A percentile compares a stretch with the other conserved stretches of the same genome.
Conservation (phyloP, 2,329 filamentous ascomycete species). For the Myriosclerotinia scirpicola region DNA sequence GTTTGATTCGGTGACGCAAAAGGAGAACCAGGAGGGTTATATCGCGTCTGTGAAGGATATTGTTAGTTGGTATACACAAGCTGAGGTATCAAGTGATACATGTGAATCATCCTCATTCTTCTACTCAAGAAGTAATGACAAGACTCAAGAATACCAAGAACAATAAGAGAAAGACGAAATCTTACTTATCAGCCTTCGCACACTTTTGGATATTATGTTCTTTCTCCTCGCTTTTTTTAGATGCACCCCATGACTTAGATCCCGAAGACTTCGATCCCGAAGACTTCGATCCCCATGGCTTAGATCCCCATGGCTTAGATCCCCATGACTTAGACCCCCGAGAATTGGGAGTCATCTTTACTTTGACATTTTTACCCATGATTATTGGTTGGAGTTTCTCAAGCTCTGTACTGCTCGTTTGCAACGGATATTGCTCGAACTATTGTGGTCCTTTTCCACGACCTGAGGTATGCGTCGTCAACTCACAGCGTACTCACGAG, state of each 20-base stretch:
- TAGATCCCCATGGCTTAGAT: too few relatives aligned
- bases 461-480: too few relatives aligned
- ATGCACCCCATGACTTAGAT: too few relatives aligned
- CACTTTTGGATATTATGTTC: neutral
- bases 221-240: too few relatives aligned
- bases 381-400: neutral
- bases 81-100: neutral
- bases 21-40: slow-evolving; percentile 29
- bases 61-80: neutral
- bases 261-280: neutral
- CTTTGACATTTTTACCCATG: neutral
- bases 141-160: neutral
- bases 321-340: neutral
- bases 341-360: neutral
- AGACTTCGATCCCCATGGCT: too few relatives aligned
- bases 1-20: slow-evolving; percentile 28
- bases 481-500: too few relatives aligned
- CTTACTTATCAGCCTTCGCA: neutral
- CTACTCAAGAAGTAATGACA: too few relatives aligned
- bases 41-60: slow-evolving; percentile 12
- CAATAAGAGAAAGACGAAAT: neutral
- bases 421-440: too few relatives aligned
- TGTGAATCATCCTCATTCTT: neutral
- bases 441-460: too few relatives aligned
- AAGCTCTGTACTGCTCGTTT: neutral